Evolutionary conservation across 2,329 filamentous ascomycete species (phyloP), one percentile per base, ranked within the genome.

Genomic region (Microcyclospora pomicola): DNA sequence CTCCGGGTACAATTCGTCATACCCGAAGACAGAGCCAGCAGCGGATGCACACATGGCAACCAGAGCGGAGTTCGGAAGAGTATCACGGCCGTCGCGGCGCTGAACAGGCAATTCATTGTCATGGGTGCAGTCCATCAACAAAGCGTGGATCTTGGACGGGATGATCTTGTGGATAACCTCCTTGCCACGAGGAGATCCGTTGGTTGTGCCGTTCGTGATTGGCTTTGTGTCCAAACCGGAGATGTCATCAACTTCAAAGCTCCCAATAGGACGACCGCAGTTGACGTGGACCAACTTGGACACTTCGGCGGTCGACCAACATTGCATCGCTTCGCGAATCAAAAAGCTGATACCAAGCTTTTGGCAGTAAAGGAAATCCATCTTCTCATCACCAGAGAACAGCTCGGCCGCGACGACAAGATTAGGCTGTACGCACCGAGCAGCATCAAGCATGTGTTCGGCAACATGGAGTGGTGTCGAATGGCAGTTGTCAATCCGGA

Each of bases 81-180:
- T 96, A 56, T 98, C 92, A 42, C 86, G 76, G 36, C 87, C 87
- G 58, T 95, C 87, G 31, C 92, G 75, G 61, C 95, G 95, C 61
- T 98, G 88, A 1, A 88, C 84, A 0, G 91, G 91, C 2, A 85
- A 82, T 63, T 98, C 88, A 51, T 98, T 98, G 63, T 98, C 91
- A 59, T 98, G 91, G 0, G 92, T 98, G 61, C 92, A 98, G 58
- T 98, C 92, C 86, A 96, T 96, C 62, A 98, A 95, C 1, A 98
- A 67, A 1, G 88, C 91, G 48, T 94, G 87, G 0, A 96, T 81
- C 3, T 87, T 84, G 3, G 77, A 82, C n/a, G 82, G 79, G 48
- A 84, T 83, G 59, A 98, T 87, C 44, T 72, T 80, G 47, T 80
- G 81, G 47, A 94, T 71, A 13, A 82, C 73, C 50, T 88, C 80